Evolutionary conservation across 2,329 filamentous ascomycete genomes (phyloP).

Genomic region (Cladosporium austrohemisphaericum): DNA sequence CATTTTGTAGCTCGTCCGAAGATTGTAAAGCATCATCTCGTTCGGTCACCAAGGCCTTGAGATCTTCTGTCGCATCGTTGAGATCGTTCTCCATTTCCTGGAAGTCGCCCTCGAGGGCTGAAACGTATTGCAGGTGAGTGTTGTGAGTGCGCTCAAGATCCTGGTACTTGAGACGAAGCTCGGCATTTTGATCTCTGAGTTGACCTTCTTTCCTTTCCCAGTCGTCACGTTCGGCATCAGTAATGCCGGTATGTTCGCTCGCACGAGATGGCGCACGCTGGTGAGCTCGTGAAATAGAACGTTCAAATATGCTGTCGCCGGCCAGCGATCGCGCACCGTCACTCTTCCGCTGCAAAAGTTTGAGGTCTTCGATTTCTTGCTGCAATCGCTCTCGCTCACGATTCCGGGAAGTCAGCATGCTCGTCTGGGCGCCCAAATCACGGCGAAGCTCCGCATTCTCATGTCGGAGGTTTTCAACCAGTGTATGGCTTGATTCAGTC

Average conservation of each 20-base stretch:
- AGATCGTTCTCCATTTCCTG: conserved; percentile 76
- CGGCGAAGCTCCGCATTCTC: conserved; percentile 90
- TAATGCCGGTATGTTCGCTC: conserved; percentile 66
- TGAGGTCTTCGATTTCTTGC: conserved; percentile 95
- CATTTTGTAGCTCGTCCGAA: conserved; percentile 60
- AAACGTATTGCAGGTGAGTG: conserved; percentile 73
- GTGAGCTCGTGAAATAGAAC: conserved; percentile 79
- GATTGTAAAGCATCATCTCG: conserved; percentile 79
- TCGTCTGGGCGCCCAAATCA: conserved; percentile 92
- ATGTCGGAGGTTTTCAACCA: conserved; percentile 74
- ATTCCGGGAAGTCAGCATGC: conserved; percentile 94
- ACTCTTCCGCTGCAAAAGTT: conserved; percentile 75
- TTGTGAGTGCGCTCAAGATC: conserved; percentile 81
- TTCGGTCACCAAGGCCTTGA: conserved; percentile 74
- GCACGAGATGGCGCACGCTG: conserved; percentile 70
- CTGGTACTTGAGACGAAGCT: conserved; percentile 83
- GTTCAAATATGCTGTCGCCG: conserved; percentile 86
- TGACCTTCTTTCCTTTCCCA: conserved; percentile 80
- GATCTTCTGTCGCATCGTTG: conserved; percentile 72
- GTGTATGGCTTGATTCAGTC: conserved; percentile 35
- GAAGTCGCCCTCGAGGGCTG: conserved; percentile 64
- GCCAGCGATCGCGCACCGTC: conserved; percentile 57
- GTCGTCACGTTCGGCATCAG: conserved; percentile 77
- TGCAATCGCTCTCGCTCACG: conserved; percentile 92
- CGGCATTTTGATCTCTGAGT: conserved; percentile 79